Base-by-base conservation (phyloP, 495 filamentous ascomycete genomes). In the Daldinia loculata region DNA sequence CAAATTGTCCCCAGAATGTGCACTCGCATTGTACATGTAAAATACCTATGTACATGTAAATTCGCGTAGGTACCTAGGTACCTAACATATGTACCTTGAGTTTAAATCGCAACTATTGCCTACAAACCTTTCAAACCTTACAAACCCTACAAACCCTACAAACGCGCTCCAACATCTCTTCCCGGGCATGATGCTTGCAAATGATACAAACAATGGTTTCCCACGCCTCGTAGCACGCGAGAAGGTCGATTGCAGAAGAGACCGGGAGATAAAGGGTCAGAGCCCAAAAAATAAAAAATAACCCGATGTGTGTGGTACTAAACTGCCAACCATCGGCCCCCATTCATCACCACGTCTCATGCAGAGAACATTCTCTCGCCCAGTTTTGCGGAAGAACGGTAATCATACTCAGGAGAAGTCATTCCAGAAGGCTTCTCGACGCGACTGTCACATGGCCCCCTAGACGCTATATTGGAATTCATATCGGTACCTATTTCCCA, bases 141-240 rank as follows among this genome's bases (percentile, higher is more conserved):
- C 39, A 15, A n/a, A 41, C 36, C 22, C 3, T 61, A 45, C 41
- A 17, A 19, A 52, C 29, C 22, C 56, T 61, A 66, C 66, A 68
- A 50, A 50, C 56, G 26, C 66, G 43, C 22, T 51, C 62, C 63
- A 63, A 63, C 57, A 67, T 39, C 43, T 58, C 38, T 56, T 43
- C 60, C 53, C 19, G 19, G 19, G 27, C 52, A 26, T 57, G 11
- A 45, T 36, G 45, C 57, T 32, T 48, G 58, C 58, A 43, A 48
- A 65, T 34, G 50, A 58, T 62, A 63, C 70, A 73, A 73, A 73
- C 70, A 73, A 66, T 62, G 56, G 19, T 38, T 56, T 52, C 32
- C 62, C 62, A 69, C 53, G 57, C 27, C 17, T 69, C 62, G 66
- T 73, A 32, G 1, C 17, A 72, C 65, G 1, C 14, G 15, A 68